These are phyloP conservation scores for Amanita pseudoporphyria DNA, from an alignment of 768 basidiomycete genomes.

Conservation along the genomic window DNA sequence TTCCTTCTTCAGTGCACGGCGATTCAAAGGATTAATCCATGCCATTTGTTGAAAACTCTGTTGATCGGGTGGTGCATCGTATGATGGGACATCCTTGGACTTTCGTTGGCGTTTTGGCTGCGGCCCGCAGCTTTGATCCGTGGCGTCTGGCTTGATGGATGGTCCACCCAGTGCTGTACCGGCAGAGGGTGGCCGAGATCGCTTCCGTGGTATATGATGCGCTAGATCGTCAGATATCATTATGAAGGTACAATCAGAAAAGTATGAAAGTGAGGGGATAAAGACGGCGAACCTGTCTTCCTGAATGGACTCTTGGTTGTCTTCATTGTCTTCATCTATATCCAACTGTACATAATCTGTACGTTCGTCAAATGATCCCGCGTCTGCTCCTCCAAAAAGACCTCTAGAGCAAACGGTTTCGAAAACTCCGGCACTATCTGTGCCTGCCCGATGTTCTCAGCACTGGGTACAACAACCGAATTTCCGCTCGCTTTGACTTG, in stretches of 20 bases:
- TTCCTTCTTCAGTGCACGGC: constrained; percentile 52
- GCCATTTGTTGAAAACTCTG: constrained; percentile 39
- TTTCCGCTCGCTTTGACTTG: constrained; percentile 18
- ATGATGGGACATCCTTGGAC: constrained; percentile 43
- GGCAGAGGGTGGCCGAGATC: constrained; percentile 26
- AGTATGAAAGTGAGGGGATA: constrained; percentile 9
- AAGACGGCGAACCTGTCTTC: constrained; percentile 25
- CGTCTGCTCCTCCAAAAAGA: constrained; percentile 73
- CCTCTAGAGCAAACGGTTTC: constrained; percentile 76
- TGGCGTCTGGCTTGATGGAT: background rate
- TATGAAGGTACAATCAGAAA: background rate
- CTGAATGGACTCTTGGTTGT: constrained; percentile 27
- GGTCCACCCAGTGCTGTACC: constrained; percentile 7
- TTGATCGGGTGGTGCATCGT: constrained; percentile 40
- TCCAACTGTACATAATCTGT: constrained; percentile 34
- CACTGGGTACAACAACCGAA: constrained; percentile 47
- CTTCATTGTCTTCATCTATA: constrained; percentile 31
- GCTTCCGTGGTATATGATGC: constrained; percentile 27
- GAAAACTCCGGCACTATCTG: constrained; percentile 65
- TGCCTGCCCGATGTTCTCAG: constrained; percentile 73
- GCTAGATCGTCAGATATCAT: constrained; percentile 28
- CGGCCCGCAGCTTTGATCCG: constrained; percentile 15
- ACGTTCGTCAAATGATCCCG: constrained; percentile 59
- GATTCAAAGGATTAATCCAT: constrained; percentile 47
- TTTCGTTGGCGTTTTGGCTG: constrained; percentile 56